These are phyloP conservation scores for Rhodotorula sp. DNA, from an alignment of 1,284 basidiomycete species.

Conservation along the genomic window DNA sequence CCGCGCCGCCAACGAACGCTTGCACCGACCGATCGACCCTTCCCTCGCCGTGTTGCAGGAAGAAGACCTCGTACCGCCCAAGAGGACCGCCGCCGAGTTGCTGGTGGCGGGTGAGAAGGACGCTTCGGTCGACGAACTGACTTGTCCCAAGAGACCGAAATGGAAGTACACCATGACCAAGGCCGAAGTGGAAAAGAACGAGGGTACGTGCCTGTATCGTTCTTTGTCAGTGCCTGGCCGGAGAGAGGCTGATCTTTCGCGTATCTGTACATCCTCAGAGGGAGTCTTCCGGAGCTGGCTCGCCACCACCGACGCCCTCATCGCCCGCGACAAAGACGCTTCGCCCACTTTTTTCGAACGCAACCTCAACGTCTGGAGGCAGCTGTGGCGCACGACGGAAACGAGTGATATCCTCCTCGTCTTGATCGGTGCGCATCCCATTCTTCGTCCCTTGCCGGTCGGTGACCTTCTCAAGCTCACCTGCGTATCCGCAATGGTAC, in stretches of 20 bases:
- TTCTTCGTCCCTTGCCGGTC: slow-evolving; percentile 19
- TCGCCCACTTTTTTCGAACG: slow-evolving; percentile 80
- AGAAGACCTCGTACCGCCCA: slow-evolving; percentile 22
- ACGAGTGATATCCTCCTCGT: slow-evolving; percentile 48
- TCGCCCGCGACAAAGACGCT: slow-evolving; percentile 10
- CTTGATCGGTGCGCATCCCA: slow-evolving; percentile 25
- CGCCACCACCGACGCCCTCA: slow-evolving; percentile 25
- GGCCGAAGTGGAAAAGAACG: slow-evolving; percentile 40
- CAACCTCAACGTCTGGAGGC: slow-evolving; percentile 88
- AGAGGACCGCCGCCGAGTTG: background rate
- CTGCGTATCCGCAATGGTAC: too few relatives aligned
- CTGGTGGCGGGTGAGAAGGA: background rate
- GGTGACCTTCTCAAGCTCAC: background rate
- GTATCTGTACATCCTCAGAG: slow-evolving; percentile 19
- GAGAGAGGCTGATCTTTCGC: background rate
- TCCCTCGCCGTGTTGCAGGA: slow-evolving; percentile 19
- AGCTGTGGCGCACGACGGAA: slow-evolving; percentile 60
- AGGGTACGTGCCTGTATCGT: slow-evolving; percentile 16
- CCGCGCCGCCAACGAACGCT: slow-evolving; percentile 18
- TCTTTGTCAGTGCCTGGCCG: background rate
- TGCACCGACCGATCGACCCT: slow-evolving; percentile 22
- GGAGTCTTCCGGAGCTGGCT: slow-evolving; percentile 43
- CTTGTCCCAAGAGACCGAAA: slow-evolving; percentile 71
- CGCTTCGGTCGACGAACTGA: slow-evolving; percentile 42
- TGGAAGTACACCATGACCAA: slow-evolving; percentile 55